Evolutionary conservation across 495 filamentous ascomycete genomes (phyloP).

Genomic region (Daldinia childiae): DNA sequence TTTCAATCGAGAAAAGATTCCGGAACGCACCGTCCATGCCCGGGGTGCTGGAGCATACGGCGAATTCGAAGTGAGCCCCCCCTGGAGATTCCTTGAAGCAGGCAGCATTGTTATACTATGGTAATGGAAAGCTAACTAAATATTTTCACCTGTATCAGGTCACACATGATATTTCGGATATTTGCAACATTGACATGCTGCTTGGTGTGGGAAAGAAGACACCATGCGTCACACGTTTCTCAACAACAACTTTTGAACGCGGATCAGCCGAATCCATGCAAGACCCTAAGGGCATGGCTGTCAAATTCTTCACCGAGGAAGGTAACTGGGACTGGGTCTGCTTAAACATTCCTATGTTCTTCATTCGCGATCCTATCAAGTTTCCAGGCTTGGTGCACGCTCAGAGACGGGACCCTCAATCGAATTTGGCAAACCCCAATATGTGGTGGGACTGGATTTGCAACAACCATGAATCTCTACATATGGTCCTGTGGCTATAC

Average conservation of each 20-base stretch:
- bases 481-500: neutral
- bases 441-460: neutral
- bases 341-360: neutral
- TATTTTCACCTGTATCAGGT: neutral
- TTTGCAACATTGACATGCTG: neutral
- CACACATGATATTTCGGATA: neutral
- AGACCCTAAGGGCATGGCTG: neutral
- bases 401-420: neutral
- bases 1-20: neutral
- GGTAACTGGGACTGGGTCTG: neutral
- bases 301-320: neutral
- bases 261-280: neutral
- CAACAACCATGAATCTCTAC: neutral
- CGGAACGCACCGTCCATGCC: neutral
- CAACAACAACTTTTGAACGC: neutral
- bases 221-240: neutral
- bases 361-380: neutral
- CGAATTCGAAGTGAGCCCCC: neutral
- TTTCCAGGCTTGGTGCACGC: neutral
- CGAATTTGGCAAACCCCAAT: neutral
- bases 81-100: no score
- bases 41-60: neutral
- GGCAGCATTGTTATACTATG: no score
- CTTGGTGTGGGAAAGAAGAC: neutral
- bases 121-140: no score